Conservation (phyloP, 106 monocot species). For the Dioscorea zingiberensis region DNA sequence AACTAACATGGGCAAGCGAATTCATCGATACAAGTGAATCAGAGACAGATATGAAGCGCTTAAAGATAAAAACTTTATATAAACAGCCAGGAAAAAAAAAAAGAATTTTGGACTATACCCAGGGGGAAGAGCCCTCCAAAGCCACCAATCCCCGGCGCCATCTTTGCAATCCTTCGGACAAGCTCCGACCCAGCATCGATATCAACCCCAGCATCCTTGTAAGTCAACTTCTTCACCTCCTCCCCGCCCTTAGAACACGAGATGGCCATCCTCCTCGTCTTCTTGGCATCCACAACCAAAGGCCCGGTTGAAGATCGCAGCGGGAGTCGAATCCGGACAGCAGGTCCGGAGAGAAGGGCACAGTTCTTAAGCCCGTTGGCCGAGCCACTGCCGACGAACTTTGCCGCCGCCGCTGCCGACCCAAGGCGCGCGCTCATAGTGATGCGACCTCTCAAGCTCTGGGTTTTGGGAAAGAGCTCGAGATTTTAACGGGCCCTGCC, state of each 20-base stretch:
- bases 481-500: too few species aligned
- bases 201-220: conserved; percentile 43
- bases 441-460: too few species aligned
- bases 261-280: background rate
- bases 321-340: background rate
- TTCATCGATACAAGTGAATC: background rate
- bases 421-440: too few species aligned
- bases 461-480: too few species aligned
- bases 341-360: background rate
- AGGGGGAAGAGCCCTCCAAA: conserved; percentile 44
- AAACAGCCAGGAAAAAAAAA: background rate
- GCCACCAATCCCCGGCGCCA: conserved; percentile 47
- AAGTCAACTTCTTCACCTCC: conserved; percentile 22
- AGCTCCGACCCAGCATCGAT: conserved; percentile 41
- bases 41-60: background rate
- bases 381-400: background rate
- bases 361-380: background rate
- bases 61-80: background rate
- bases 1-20: too few species aligned
- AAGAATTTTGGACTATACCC: conserved; percentile 9
- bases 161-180: conserved; percentile 38
- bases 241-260: conserved; percentile 5
- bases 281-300: background rate
- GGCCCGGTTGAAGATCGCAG: background rate
- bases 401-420: background rate